Evolutionary conservation across 2,329 filamentous ascomycete genomes (phyloP).

Genomic region (Pseudocercospora ulei): DNA sequence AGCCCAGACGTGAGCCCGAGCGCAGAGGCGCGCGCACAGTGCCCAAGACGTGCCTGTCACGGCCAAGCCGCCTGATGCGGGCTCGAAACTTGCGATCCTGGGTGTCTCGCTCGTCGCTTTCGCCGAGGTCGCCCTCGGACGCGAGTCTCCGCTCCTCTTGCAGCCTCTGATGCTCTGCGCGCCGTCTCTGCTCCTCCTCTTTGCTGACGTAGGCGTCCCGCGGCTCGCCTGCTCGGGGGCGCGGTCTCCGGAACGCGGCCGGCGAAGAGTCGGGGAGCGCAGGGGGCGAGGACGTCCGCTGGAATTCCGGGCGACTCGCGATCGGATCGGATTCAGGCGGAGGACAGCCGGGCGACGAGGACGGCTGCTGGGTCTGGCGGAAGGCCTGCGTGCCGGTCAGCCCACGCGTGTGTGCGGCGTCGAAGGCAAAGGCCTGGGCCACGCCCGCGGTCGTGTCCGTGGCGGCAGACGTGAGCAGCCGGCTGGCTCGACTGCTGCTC

Average conservation of each 20-base stretch:
- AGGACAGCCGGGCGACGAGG: conserved; percentile 38
- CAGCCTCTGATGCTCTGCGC: conserved; percentile 12
- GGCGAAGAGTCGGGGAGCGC: conserved; percentile 32
- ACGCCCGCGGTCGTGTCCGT: conserved; percentile 38
- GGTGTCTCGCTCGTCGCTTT: neutral
- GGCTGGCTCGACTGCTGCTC: conserved; percentile 37
- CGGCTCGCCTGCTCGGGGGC: conserved; percentile 31
- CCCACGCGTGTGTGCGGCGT: conserved; percentile 18
- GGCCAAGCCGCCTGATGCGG: conserved; percentile 13
- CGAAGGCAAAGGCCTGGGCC: conserved; percentile 35
- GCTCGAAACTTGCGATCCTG: conserved; percentile 16
- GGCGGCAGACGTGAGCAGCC: conserved; percentile 38
- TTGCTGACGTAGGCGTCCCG: conserved; percentile 39
- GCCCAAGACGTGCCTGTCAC: conserved; percentile 1
- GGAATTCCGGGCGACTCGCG: conserved; percentile 35
- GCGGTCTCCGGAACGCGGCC: conserved; percentile 29
- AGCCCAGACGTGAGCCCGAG: conserved; percentile 8
- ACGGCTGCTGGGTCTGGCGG: conserved; percentile 40
- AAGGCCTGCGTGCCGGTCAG: conserved; percentile 43
- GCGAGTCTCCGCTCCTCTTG: neutral
- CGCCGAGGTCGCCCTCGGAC: too few species aligned
- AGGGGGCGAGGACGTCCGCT: conserved; percentile 33
- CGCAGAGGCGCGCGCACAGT: conserved; percentile 14
- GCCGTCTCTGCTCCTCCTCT: conserved; percentile 36
- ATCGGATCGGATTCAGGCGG: conserved; percentile 38